Base-by-base conservation (phyloP, 2,329 filamentous ascomycete species). In the Aspergillus hortae region DNA sequence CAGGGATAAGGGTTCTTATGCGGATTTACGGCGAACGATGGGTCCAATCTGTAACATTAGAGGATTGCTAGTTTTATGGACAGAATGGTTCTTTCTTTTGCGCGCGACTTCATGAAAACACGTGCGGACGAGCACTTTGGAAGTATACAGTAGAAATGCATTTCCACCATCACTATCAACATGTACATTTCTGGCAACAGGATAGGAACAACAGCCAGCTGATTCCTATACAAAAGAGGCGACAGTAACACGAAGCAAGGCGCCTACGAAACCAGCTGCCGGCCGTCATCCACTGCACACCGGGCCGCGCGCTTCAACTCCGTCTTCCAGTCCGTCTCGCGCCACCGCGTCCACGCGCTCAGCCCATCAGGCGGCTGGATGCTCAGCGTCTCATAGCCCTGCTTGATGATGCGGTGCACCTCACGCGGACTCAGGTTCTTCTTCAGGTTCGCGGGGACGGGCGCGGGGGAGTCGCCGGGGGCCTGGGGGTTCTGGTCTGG, bases 351-450 rank as follows among this genome's bases (percentile, higher is more conserved):
- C 89, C 90, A 95, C 35, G 85, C 84, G 68, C 92, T 92, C 60
- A 95, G 70, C 0, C 89, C 92, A 66, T 95, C 92, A 63, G 87
- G 90, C 0, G 90, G 85, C 71, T 95, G 89, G 49, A 99, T 95
- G 57, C 88, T 92, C 63, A 99, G 73, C 33, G 92, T 96, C 71
- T 97, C 92, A 66, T 97, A 97, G 0, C 94, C 94, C 69, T 95
- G 88, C 74, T 95, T 95, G 71, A 99, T 97, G 25, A 96, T 89
- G 59, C 89, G 87, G 40, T 87, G 87, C 36, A 99, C 91, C 68
- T 96, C 89, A 46, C 84, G 79, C 35, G 88, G 91, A 53, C 89
- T 95, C 54, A 96, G 75, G 59, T 88, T 84, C 62, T 84, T 88
- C 54, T 83, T 81, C 59, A 64, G 71, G 38, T 61, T 63, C 0